phyloP scores from a whole-genome alignment of 148 eudicot species.

The Chenopodium album region DNA sequence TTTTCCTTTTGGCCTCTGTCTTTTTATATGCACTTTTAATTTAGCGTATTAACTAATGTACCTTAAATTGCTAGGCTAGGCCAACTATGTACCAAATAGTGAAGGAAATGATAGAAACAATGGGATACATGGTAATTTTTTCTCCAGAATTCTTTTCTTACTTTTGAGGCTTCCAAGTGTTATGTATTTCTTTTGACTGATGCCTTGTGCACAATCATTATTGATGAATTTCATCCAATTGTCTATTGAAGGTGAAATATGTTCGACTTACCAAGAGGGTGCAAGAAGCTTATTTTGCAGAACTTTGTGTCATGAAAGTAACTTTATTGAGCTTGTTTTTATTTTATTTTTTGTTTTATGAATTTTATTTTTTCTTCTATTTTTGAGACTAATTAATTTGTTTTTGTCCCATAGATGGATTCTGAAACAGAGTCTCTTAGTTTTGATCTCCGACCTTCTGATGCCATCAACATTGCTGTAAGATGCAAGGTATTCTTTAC shows the following conservation, averaged over 20 bases:
- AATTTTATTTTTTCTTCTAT: background rate
- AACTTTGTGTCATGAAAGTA: constrained; percentile 70
- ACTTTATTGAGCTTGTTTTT: background rate
- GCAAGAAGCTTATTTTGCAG: constrained; percentile 88
- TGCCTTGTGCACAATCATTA: constrained; percentile 7
- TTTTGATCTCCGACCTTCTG: constrained; percentile 92
- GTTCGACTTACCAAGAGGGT: constrained; percentile 91
- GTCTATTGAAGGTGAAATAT: constrained; percentile 64
- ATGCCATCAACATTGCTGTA: constrained; percentile 93
- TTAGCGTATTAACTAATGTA: background rate
- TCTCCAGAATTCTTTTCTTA: background rate
- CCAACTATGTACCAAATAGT: constrained; percentile 84
- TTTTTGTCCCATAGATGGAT: constrained; percentile 43
- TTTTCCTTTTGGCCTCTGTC: background rate
- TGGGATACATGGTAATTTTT: constrained; percentile 74
- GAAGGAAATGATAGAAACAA: constrained; percentile 88
- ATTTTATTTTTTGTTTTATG: too few species aligned
- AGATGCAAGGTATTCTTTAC: constrained; percentile 73
- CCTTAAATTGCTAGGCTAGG: constrained; percentile 59
- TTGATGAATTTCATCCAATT: background rate
- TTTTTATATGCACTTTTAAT: background rate
- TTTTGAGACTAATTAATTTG: background rate
- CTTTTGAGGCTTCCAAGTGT: background rate
- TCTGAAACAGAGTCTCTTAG: constrained; percentile 55
- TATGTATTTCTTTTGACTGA: background rate